These are phyloP conservation scores for Asterella californica DNA, from an alignment of 225 moss, liverwort and hornwort genomes.

Conservation along the genomic window DNA sequence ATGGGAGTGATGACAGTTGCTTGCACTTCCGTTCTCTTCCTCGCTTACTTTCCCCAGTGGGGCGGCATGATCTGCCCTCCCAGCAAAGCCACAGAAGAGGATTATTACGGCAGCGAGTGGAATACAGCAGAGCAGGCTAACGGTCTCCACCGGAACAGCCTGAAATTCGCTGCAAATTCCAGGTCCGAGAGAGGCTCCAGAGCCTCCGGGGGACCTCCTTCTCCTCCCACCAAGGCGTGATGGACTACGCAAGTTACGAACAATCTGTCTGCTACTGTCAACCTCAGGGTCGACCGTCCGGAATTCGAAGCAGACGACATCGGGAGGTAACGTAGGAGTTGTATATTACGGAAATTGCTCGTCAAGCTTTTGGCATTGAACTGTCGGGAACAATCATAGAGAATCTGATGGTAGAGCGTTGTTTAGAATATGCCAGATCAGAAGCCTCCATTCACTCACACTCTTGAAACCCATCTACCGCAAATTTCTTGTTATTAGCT, in stretches of 20 bases:
- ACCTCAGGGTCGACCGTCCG: neutral
- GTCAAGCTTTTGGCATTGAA: too few species aligned
- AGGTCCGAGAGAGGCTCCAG: conserved; percentile 47
- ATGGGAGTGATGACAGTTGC: conserved; percentile 68
- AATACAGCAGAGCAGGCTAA: conserved; percentile 53
- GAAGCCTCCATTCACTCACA: too few species aligned
- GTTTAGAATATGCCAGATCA: too few species aligned
- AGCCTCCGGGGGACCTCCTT: neutral
- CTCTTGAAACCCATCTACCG: too few species aligned
- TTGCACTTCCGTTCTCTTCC: conserved; percentile 30
- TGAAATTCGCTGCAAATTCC: conserved; percentile 72
- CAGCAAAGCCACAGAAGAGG: conserved; percentile 44
- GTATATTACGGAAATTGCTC: neutral
- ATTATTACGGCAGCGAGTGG: conserved; percentile 65
- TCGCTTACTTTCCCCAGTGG: conserved; percentile 70
- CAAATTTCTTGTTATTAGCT: too few species aligned
- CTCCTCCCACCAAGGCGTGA: neutral
- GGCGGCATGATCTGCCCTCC: conserved; percentile 65
- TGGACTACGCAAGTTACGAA: neutral
- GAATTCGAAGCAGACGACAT: neutral
- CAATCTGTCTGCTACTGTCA: neutral
- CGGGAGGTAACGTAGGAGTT: neutral
- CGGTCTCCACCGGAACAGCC: conserved; percentile 46
- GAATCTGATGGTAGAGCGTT: too few species aligned
- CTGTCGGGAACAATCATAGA: too few species aligned